Evolutionary conservation across 495 filamentous ascomycete genomes (phyloP).

Genomic region (Chaetomium fimeti): DNA sequence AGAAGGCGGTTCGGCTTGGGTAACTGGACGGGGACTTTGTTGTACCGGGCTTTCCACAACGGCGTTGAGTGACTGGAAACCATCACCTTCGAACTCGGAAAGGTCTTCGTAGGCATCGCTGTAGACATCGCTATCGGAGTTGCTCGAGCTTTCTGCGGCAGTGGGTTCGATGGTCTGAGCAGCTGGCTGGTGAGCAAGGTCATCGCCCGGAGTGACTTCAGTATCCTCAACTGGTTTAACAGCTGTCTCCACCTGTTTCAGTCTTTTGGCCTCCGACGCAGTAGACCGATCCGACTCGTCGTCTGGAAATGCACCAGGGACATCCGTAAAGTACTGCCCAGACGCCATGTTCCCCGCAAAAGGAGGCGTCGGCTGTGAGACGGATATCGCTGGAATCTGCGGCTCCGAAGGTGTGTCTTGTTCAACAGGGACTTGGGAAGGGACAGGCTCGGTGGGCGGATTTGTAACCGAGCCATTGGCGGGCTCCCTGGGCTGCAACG

Average conservation of each 20-base stretch:
- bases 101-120: conserved; percentile 85
- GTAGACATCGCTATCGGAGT: conserved; percentile 63
- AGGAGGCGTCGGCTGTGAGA: conserved; percentile 40
- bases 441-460: not conserved
- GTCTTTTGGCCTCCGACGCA: not conserved
- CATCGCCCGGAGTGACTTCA: not conserved
- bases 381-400: conserved; percentile 39
- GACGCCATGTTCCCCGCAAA: conserved; percentile 16
- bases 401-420: conserved; percentile 19
- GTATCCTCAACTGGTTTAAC: not conserved
- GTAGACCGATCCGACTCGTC: conserved; percentile 35
- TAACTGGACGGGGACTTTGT: not conserved
- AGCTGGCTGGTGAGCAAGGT: not conserved
- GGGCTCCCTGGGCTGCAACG: not conserved
- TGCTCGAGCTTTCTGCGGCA: conserved; percentile 28
- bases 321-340: conserved; percentile 34
- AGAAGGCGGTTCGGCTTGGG: not conserved
- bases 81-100: conserved; percentile 64
- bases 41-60: conserved; percentile 63
- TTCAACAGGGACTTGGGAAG: conserved; percentile 5
- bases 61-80: conserved; percentile 81
- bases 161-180: not conserved
- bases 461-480: not conserved
- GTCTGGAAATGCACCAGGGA: conserved; percentile 49
- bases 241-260: not conserved